Conservation (phyloP, 306 rosid species). For the Lathyrus aphaca region DNA sequence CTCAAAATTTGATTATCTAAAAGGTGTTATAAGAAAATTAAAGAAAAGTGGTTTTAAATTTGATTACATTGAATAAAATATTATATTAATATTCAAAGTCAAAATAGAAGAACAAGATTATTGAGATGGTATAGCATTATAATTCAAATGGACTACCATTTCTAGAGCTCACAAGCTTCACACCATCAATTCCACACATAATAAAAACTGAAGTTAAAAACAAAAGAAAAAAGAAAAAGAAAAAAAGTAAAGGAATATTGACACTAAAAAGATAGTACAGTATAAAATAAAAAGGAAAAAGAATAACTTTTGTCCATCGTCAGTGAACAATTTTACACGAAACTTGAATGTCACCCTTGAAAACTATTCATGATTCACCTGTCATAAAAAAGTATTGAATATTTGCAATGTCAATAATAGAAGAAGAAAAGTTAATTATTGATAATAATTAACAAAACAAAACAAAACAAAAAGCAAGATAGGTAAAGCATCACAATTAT, state of each 20-base stretch:
- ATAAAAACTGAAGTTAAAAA: neutral
- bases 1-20: too few relatives aligned
- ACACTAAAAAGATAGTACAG: neutral
- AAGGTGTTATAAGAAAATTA: too few relatives aligned
- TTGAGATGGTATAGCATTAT: neutral
- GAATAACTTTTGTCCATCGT: neutral
- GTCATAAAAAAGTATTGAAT: slow-evolving; percentile 16
- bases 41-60: too few relatives aligned
- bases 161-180: neutral
- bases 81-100: neutral
- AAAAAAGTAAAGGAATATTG: neutral
- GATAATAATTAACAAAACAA: too few relatives aligned
- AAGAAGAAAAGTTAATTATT: too few relatives aligned
- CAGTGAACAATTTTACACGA: slow-evolving; percentile 1
- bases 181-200: neutral
- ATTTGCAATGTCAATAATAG: too few relatives aligned
- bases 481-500: too few relatives aligned
- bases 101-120: neutral
- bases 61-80: neutral
- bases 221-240: neutral
- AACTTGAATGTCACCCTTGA: slow-evolving; percentile 26
- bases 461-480: too few relatives aligned
- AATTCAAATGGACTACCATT: neutral
- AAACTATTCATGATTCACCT: slow-evolving; percentile 38
- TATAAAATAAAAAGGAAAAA: neutral